Conservation (phyloP, 2,329 filamentous ascomycete genomes). For the Ophiostoma triangulosporum region DNA sequence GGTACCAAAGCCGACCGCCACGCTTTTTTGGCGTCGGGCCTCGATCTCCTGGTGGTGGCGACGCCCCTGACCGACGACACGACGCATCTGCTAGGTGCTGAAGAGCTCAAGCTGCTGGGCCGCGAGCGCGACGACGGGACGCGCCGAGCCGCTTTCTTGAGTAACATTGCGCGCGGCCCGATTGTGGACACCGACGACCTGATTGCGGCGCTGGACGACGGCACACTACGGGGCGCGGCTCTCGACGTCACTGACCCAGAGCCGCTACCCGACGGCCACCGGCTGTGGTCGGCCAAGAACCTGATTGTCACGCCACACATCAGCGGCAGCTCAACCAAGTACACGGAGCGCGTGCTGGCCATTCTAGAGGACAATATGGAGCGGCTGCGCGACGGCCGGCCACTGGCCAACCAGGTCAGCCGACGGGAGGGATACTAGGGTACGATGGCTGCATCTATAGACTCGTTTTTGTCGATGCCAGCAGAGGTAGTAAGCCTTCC, state of each 20-base stretch:
- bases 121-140: conserved; percentile 11
- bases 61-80: conserved; percentile 37
- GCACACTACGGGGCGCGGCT: conserved; percentile 46
- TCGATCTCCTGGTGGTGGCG: conserved; percentile 40
- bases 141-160: conserved; percentile 42
- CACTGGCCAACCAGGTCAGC: conserved; percentile 14
- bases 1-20: conserved; percentile 29
- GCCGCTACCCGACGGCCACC: conserved; percentile 53
- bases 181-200: conserved; percentile 41
- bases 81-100: conserved; percentile 33
- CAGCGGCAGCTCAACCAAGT: conserved; percentile 28
- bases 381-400: conserved; percentile 11
- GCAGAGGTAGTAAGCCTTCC: too few relatives aligned
- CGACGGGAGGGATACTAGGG: conserved; percentile 14
- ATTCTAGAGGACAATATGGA: conserved; percentile 30
- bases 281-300: conserved; percentile 57
- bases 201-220: conserved; percentile 42
- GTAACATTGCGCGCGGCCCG: conserved; percentile 55
- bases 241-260: conserved; percentile 72
- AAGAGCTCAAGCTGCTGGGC: conserved; percentile 33
- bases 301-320: conserved; percentile 47
- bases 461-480: too few relatives aligned
- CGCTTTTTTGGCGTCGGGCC: conserved; percentile 33
- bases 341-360: conserved; percentile 26
- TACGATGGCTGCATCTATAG: too few relatives aligned